Conservation (phyloP, 1,284 basidiomycete species). For the Trichosporon faecale region DNA sequence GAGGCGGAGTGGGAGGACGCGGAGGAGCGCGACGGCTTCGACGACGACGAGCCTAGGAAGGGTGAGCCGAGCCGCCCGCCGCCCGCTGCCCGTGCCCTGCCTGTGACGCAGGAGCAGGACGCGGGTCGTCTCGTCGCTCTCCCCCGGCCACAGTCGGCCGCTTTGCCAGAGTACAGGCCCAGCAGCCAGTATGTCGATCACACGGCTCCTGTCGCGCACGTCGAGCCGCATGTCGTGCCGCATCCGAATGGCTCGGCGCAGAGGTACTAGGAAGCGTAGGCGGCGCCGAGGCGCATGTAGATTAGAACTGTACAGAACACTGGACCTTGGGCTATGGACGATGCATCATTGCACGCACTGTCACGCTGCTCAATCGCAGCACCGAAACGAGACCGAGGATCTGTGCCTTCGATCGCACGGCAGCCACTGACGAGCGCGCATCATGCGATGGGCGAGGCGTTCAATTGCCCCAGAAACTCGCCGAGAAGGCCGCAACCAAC, state of each 20-base stretch:
- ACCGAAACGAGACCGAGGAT: neutral
- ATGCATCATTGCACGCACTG: neutral
- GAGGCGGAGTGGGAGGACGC: neutral
- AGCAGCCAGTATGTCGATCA: neutral
- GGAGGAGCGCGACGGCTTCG: neutral
- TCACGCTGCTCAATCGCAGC: too few relatives aligned
- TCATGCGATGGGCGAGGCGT: neutral
- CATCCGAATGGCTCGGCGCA: too few relatives aligned
- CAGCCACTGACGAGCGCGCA: neutral
- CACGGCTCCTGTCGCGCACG: too few relatives aligned
- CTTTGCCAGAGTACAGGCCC: neutral
- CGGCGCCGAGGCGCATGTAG: neutral
- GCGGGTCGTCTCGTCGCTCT: neutral
- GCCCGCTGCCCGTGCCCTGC: neutral
- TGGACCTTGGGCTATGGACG: neutral
- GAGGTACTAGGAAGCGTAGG: neutral
- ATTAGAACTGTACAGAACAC: neutral
- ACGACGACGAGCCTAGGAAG: neutral
- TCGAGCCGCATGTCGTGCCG: too few relatives aligned
- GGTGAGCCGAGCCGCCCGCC: neutral
- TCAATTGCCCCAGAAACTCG: neutral
- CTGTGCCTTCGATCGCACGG: neutral
- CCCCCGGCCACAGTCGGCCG: neutral
- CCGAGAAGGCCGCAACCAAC: neutral
- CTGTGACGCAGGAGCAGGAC: conserved; percentile 1